Evolutionary conservation across 106 monocot genomes (phyloP).

Genomic region (Hemerocallis citrina): DNA sequence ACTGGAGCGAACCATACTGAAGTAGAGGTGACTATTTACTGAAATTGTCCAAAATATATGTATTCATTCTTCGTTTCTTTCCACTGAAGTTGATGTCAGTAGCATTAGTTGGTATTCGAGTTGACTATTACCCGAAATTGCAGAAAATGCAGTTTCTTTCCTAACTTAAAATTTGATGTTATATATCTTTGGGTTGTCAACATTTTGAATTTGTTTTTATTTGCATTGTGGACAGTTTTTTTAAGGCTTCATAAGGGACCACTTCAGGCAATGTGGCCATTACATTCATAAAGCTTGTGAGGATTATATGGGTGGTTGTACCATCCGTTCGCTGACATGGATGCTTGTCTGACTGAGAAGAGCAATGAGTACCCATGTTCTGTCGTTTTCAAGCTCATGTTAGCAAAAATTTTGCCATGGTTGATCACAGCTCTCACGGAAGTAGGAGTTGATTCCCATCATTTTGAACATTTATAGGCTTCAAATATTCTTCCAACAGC

Average conservation of each 20-base stretch:
- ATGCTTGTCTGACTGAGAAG: conserved; percentile 39
- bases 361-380: conserved; percentile 44
- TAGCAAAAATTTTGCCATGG: conserved; percentile 62
- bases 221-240: conserved; percentile 50
- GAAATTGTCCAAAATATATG: too few species aligned
- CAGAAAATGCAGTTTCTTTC: too few species aligned
- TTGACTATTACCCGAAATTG: too few species aligned
- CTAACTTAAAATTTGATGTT: too few species aligned
- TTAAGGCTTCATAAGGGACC: conserved; percentile 54
- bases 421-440: conserved; percentile 33
- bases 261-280: conserved; percentile 43
- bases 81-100: too few species aligned
- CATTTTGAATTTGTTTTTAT: background rate
- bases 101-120: too few species aligned
- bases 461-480: conserved; percentile 30
- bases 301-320: conserved; percentile 51
- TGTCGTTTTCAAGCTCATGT: conserved; percentile 64
- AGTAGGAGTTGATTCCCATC: conserved; percentile 37
- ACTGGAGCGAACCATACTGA: too few species aligned
- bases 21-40: too few species aligned
- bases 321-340: conserved; percentile 53
- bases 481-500: background rate
- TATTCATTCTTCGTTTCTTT: too few species aligned
- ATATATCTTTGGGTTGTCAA: too few species aligned
- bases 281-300: conserved; percentile 70